Evolutionary conservation across 805 yeast genomes (phyloP).

Genomic region (Kazachstania bromeliacearum): DNA sequence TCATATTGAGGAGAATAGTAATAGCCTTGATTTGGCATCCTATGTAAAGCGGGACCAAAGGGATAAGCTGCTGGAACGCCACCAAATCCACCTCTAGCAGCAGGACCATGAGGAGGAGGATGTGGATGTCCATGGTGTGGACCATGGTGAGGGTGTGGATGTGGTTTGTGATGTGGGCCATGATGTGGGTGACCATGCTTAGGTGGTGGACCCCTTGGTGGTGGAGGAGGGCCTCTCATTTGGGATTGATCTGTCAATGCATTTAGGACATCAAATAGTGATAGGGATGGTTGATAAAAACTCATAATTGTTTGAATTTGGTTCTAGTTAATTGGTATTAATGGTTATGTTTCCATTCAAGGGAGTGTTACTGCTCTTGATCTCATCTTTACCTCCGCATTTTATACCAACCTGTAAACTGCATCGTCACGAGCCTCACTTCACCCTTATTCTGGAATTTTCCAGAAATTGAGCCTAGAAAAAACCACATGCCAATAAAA

Average conservation of each 20-base stretch:
- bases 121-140: slow-evolving; percentile 3
- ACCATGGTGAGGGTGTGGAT: slow-evolving; percentile 2
- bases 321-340: background rate
- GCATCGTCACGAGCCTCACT: background rate
- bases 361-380: background rate
- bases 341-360: background rate
- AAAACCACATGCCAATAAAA: background rate
- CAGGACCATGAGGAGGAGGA: slow-evolving; percentile 1
- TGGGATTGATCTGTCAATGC: slow-evolving; percentile 20
- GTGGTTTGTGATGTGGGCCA: too few species aligned
- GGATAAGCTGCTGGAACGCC: slow-evolving; percentile 8
- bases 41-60: too few species aligned
- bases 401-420: background rate
- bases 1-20: slow-evolving; percentile 26
- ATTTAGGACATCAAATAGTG: slow-evolving; percentile 23
- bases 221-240: slow-evolving; percentile 9
- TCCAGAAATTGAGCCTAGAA: background rate
- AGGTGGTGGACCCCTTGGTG: slow-evolving; percentile 1
- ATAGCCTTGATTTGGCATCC: slow-evolving; percentile 14
- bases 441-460: background rate
- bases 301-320: slow-evolving; percentile 14
- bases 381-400: background rate
- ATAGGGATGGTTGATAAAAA: slow-evolving; percentile 25
- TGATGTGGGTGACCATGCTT: slow-evolving; percentile 2
- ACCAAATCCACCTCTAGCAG: slow-evolving; percentile 1